Base-by-base conservation (phyloP, 164 flowering plant genomes). In the Stephania cephalantha region DNA sequence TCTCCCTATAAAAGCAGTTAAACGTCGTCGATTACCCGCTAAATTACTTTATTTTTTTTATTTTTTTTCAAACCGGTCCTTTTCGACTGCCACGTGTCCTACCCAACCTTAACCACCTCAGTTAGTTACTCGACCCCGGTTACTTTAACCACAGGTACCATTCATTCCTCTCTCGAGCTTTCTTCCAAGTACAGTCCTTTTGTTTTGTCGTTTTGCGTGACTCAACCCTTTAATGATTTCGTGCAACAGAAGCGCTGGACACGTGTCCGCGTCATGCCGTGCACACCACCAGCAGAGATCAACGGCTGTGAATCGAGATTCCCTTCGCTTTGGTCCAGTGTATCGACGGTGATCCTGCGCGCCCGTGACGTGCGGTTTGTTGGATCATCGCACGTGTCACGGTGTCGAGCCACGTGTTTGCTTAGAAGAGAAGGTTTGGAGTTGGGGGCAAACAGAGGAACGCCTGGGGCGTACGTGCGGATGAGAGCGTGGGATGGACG, bases 131-230 rank as follows among this genome's bases (percentile, higher is more conserved):
- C 45, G 73, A 73, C 82, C 52, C 73, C 71, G 42, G 42, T 35
- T 35, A 35, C 42, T 35, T 35, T 35, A 35, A 35, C 42, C 42
- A 58, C n/a, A 46, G 69, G 72, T 61, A 69, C 75, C 45, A 72
- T 77, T 82, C 69, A 10, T 70, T 35, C 20, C 70, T 35, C 69
- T 20, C 17, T 46, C 20, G 69, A 9, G n/a, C 46, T 71, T 79
- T 73, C 52, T 71, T 79, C 71, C 31, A 73, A 63, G 76, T 78
- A 76, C 83, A 69, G 77, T 70, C 64, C 76, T 73, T 71, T 78
- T 0, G 17, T 58, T 58, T 81, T 82, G 83, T 82, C 85, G 83
- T 81, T 79, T 84, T 81, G 42, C 68, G 78, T 81, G 82, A 82
- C 81, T 80, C 82, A 79, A 73, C 77, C 4, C 69, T 75, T 82